These are phyloP conservation scores for Tieghemiomyces parasiticus DNA, from an alignment of 192 early-diverging fungal genomes.

Conservation along the genomic window DNA sequence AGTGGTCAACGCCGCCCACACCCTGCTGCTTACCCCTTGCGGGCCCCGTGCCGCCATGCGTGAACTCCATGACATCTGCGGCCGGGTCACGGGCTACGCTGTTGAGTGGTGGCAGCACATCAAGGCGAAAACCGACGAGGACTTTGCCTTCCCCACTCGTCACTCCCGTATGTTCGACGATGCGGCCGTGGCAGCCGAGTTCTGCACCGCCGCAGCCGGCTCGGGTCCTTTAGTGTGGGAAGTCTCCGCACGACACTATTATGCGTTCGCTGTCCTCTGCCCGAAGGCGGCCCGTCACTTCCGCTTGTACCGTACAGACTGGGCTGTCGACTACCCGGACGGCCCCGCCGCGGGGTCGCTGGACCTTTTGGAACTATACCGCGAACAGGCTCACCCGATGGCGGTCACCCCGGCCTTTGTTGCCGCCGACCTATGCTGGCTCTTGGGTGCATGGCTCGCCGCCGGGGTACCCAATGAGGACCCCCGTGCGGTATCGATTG, in stretches of 20 bases:
- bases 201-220: not conserved
- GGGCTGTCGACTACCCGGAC: not conserved
- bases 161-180: not conserved
- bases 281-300: constrained; percentile 1
- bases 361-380: too few species aligned
- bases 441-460: too few species aligned
- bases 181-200: not conserved
- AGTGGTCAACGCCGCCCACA: constrained; percentile 6
- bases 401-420: too few species aligned
- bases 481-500: too few species aligned
- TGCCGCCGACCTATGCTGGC: too few species aligned
- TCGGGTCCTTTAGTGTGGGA: not conserved
- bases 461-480: too few species aligned
- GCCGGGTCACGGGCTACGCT: not conserved
- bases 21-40: not conserved
- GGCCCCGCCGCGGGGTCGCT: too few species aligned
- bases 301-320: not conserved
- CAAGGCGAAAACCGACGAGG: not conserved
- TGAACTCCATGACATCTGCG: not conserved
- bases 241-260: not conserved
- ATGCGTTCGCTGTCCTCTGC: not conserved
- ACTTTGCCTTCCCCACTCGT: not conserved
- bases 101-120: not conserved
- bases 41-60: not conserved
- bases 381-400: too few species aligned